These are phyloP conservation scores for Przewalskia tangutica DNA, from an alignment of 257 asterid genomes.

Conservation along the genomic window DNA sequence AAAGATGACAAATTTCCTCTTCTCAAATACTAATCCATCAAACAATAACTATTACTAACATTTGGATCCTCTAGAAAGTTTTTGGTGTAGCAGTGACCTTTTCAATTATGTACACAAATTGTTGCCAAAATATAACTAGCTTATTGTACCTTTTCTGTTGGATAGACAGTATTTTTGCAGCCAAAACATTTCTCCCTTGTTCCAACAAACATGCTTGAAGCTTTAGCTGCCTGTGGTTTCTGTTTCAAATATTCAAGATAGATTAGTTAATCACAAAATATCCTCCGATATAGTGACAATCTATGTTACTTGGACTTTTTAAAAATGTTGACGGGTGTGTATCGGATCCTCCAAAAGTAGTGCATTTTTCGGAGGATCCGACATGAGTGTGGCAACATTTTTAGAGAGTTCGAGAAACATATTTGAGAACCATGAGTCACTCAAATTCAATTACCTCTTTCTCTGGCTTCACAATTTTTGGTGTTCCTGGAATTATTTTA, in stretches of 20 bases:
- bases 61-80: neutral
- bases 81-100: neutral
- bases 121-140: neutral
- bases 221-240: conserved; percentile 62
- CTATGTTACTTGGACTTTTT: no score
- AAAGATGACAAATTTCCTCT: neutral
- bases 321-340: no score
- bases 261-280: neutral
- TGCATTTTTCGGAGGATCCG: no score
- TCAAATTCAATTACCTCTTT: conserved; percentile 13
- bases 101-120: neutral
- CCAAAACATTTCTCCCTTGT: conserved; percentile 75
- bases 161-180: conserved; percentile 71
- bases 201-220: conserved; percentile 76
- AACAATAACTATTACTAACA: neutral
- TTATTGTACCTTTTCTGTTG: conserved; percentile 76
- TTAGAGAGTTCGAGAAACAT: no score
- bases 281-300: neutral
- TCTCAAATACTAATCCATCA: neutral
- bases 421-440: neutral
- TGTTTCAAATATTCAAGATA: conserved; percentile 7
- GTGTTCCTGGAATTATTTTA: conserved; percentile 48
- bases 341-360: no score
- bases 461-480: conserved; percentile 79
- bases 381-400: no score